Conservation (phyloP, 2,329 filamentous ascomycete genomes). For the Fusarium albosuccineum region DNA sequence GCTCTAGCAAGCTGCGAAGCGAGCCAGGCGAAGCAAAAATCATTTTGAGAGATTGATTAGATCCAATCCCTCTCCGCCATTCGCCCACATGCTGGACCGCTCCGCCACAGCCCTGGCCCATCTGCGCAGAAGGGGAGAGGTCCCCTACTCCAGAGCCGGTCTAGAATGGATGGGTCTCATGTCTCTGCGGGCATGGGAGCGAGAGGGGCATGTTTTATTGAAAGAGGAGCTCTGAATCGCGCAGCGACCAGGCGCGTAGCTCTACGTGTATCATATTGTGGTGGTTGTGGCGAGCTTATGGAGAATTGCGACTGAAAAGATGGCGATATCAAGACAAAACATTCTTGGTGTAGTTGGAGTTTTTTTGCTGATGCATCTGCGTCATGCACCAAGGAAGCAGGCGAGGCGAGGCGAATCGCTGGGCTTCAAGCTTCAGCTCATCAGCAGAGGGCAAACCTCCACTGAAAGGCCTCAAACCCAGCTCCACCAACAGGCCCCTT, state of each 20-base stretch:
- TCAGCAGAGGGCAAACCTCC: neutral
- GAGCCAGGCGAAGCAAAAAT: constrained; percentile 18
- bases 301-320: neutral
- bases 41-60: constrained; percentile 39
- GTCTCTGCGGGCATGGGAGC: neutral
- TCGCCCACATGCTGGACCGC: constrained; percentile 30
- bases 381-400: constrained; percentile 5
- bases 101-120: constrained; percentile 20
- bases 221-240: neutral
- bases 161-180: constrained; percentile 22
- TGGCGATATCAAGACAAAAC: constrained; percentile 1
- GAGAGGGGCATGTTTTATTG: constrained; percentile 14
- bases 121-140: constrained; percentile 7
- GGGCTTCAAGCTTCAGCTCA: neutral
- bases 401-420: neutral
- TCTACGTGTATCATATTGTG: too few species aligned
- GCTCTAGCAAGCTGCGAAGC: neutral
- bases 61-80: constrained; percentile 32
- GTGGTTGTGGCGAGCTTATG: neutral
- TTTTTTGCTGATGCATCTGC: constrained; percentile 10
- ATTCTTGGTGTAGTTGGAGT: constrained; percentile 1
- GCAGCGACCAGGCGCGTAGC: neutral
- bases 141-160: constrained; percentile 13
- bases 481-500: neutral
- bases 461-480: neutral